Evolutionary conservation across 495 filamentous ascomycete genomes (phyloP), one percentile per base, ranked within the genome.

Genomic region (Neurospora sp.): DNA sequence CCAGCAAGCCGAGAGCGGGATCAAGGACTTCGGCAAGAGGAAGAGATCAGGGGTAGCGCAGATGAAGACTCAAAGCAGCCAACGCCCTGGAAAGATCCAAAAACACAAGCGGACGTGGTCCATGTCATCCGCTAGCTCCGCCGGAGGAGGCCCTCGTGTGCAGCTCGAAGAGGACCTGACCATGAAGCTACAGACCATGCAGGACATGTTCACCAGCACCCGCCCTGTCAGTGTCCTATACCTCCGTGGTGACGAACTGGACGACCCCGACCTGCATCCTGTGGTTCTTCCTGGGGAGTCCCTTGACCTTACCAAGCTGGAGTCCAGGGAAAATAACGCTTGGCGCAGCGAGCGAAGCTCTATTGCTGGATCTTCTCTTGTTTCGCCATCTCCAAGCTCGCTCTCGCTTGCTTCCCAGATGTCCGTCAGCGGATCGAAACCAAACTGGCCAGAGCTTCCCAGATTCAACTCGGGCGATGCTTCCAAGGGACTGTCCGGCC

Each of bases 101-200:
- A 97, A 97, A 78, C 94, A 97, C 81, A 97, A 97, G 80, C 87
- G 96, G 39, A 96, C 94, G 4, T 98, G 95, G 94, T 98, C 96
- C 27, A 92, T 96, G 86, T 92, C 93, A n/a, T 97, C 95, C 5
- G 87, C 93, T 70, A 92, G 93, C 76, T 94, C 91, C 16, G 87
- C 84, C 23, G 86, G 84, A 8, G 88, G 85, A 31, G 83, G 84
- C 4, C 84, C 85, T 6, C 90, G 92, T 46, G 76, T 90, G 49
- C 88, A 92, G 3, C 82, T 91, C 20, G 96, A 97, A 79, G 96
- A 98, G 75, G 96, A 98, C 79, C 84, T 98, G 8, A 92, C 97
- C 74, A 85, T 88, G 74, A 97, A 97, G 81, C 85, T 98, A 20
- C 88, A 90, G 69, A 91, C 89, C 38, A 87, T 96, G 78, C 93